phyloP scores from a whole-genome alignment of 139 green algal species.

The Tetradesmus lagerheimii region DNA sequence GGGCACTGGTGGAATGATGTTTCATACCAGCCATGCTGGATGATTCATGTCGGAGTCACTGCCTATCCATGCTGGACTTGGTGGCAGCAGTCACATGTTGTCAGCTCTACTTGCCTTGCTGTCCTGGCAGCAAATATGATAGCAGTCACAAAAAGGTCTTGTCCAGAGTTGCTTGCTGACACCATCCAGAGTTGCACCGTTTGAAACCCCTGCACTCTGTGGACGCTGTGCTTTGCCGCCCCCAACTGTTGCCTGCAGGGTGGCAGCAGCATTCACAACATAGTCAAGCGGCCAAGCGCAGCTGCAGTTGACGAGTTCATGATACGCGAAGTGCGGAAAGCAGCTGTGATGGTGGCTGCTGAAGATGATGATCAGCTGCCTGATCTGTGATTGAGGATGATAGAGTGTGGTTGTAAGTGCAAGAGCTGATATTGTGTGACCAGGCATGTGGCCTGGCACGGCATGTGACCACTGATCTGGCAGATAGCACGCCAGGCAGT shows the following conservation, averaged over 20 bases:
- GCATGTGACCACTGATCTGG: not conserved
- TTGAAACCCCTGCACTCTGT: no score
- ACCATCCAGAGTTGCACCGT: not conserved
- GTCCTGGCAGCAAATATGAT: no score
- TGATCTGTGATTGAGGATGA: conserved; percentile 5
- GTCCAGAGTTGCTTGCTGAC: not conserved
- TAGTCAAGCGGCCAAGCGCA: not conserved
- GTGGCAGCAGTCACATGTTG: no score
- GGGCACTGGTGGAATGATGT: not conserved
- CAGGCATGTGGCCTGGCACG: not conserved
- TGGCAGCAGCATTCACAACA: not conserved
- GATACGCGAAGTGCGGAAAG: conserved; percentile 7
- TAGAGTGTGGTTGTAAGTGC: not conserved
- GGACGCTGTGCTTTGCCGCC: no score
- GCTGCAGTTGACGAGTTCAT: not conserved
- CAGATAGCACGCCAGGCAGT: not conserved
- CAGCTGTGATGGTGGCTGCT: conserved; percentile 37
- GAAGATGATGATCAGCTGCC: conserved; percentile 55
- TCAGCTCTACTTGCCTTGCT: no score
- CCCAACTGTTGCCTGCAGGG: not conserved
- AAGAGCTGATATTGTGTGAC: not conserved
- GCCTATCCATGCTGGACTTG: no score
- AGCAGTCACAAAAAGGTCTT: no score
- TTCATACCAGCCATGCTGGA: not conserved
- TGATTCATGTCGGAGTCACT: no score